A percentile compares a stretch with the other conserved stretches of the same genome.
Evolutionary conservation across 768 basidiomycete genomes (phyloP).

Genomic region (Podaxis sp.): DNA sequence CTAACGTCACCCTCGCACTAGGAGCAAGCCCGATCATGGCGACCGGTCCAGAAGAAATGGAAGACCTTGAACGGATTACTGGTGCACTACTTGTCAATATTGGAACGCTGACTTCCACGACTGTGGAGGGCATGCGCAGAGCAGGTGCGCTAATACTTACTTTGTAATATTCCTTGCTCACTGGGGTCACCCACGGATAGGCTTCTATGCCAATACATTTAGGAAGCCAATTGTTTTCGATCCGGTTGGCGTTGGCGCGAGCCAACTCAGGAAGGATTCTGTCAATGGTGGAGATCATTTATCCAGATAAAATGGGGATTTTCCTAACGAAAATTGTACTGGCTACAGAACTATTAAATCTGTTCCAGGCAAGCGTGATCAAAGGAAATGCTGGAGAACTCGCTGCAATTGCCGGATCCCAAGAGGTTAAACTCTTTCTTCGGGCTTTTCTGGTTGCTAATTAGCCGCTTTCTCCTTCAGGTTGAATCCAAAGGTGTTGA

Average conservation of each 20-base stretch:
- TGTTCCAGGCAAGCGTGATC: slow-evolving; percentile 87
- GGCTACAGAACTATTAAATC: slow-evolving; percentile 59
- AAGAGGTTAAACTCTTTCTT: slow-evolving; percentile 50
- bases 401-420: slow-evolving; percentile 71
- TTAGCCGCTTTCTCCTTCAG: slow-evolving; percentile 31
- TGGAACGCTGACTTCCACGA: slow-evolving; percentile 64
- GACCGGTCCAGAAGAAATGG: slow-evolving; percentile 78
- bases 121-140: slow-evolving; percentile 70
- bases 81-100: slow-evolving; percentile 83
- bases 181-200: slow-evolving; percentile 24
- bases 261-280: slow-evolving; percentile 60
- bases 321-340: not conserved
- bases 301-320: not conserved
- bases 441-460: not conserved
- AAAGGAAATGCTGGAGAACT: slow-evolving; percentile 95
- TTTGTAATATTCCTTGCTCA: not conserved
- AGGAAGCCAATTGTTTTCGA: slow-evolving; percentile 84
- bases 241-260: slow-evolving; percentile 91
- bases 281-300: slow-evolving; percentile 48
- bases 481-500: slow-evolving; percentile 84
- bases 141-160: slow-evolving; percentile 47
- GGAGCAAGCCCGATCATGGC: slow-evolving; percentile 96
- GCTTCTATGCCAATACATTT: slow-evolving; percentile 60
- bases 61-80: slow-evolving; percentile 65
- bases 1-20: slow-evolving; percentile 85